A percentile compares a stretch with the other conserved stretches of the same genome.
Evolutionary conservation across 371 early-diverging fungal species (phyloP).

Genomic region (Paraphysoderma sedebokerense): DNA sequence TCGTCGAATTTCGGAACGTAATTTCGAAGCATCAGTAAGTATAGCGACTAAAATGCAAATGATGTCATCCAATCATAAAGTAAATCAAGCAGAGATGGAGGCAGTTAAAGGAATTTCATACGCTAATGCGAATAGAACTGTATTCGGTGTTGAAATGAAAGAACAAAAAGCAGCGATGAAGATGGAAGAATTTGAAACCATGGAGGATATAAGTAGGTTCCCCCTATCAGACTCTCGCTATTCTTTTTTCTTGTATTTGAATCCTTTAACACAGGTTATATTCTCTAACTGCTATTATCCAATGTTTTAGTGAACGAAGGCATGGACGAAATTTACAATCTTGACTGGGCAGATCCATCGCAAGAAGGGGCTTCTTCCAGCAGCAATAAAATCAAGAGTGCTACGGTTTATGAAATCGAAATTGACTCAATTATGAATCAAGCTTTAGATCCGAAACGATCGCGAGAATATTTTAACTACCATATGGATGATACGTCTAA

Average conservation of each 20-base stretch:
- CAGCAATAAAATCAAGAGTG: background rate
- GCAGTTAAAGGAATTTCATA: background rate
- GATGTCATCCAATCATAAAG: background rate
- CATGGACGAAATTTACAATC: conserved; percentile 21
- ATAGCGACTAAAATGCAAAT: background rate
- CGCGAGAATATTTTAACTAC: conserved; percentile 4
- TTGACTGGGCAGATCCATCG: conserved; percentile 1
- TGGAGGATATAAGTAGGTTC: conserved; percentile 16
- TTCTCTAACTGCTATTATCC: background rate
- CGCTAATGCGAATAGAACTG: background rate
- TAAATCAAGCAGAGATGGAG: background rate
- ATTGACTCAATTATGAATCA: background rate
- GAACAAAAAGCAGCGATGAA: background rate
- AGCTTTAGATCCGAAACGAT: conserved; percentile 6
- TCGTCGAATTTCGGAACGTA: background rate
- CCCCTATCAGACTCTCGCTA: background rate
- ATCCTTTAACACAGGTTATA: background rate
- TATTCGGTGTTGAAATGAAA: background rate
- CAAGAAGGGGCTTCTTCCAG: conserved; percentile 11
- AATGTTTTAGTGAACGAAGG: conserved; percentile 21
- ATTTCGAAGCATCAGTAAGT: background rate
- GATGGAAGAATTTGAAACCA: conserved; percentile 6
- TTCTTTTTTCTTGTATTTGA: too few relatives aligned
- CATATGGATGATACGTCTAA: too few relatives aligned
- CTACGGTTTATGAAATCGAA: background rate